Conservation (phyloP, 202 grass and related monocot genomes). For the Schoenoplectus tabernaemontani region DNA sequence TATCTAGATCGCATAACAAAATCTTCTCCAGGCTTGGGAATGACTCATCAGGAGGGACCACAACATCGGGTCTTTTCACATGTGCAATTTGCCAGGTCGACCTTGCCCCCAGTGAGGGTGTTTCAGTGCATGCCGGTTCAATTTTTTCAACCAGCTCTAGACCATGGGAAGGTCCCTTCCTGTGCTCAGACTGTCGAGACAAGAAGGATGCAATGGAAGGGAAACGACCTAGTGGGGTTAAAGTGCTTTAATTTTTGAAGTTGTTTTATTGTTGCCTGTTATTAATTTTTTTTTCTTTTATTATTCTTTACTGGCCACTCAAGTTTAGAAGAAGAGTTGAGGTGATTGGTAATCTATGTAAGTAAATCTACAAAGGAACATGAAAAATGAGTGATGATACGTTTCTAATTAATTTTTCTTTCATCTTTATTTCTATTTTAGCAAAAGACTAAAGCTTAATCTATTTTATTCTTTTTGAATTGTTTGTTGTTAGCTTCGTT, state of each 20-base stretch:
- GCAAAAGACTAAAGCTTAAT: neutral
- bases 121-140: conserved; percentile 72
- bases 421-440: neutral
- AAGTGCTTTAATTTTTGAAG: conserved; percentile 49
- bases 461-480: neutral
- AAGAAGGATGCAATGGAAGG: conserved; percentile 99
- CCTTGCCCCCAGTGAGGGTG: conserved; percentile 71
- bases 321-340: neutral
- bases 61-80: conserved; percentile 56
- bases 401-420: conserved; percentile 15
- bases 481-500: neutral
- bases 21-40: conserved; percentile 48
- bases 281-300: conserved; percentile 23
- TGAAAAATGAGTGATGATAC: conserved; percentile 7
- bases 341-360: conserved; percentile 17
- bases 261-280: conserved; percentile 10
- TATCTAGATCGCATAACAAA: neutral
- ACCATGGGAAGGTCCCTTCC: conserved; percentile 89
- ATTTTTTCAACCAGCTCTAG: conserved; percentile 74
- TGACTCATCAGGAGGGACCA: conserved; percentile 30
- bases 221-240: conserved; percentile 72
- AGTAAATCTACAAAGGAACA: conserved; percentile 20
- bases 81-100: conserved; percentile 87
- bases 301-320: conserved; percentile 6
- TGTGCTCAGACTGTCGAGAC: conserved; percentile 69